Evolutionary conservation across 768 basidiomycete species (phyloP), one percentile per base, ranked within the genome.

Genomic region (Leucocoprinus leucothites): DNA sequence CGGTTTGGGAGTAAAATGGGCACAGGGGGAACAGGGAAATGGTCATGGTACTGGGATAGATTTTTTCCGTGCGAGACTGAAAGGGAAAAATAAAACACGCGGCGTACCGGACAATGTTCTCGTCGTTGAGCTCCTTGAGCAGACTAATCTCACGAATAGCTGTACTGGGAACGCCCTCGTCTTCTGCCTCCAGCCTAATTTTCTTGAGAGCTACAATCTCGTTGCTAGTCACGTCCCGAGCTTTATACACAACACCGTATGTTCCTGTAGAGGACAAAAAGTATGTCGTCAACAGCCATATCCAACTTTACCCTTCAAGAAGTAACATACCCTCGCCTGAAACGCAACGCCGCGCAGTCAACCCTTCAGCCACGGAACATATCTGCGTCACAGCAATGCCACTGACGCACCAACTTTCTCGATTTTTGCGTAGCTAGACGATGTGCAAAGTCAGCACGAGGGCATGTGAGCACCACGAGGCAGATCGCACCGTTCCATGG

Each of bases 161-260:
- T 3, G 97, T 99, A 60, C 89, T 92, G 8, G 97, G 97, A 19
- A 99, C 97, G 45, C 97, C 97, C 70, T 99, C 97, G 66, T 99
- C 97, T 71, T 98, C 97, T 16, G 94, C 94, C 69, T 98, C 97
- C 24, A 99, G 84, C 38, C 97, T 78, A 67, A 99, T 98, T 81
- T 99, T 99, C 85, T 99, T 99, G 61, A 98, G 78, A 21, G 97
- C 97, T 48, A 99, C 97, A 61, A 98, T 85, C 62, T 84, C 73
- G 67, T 89, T 89, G 8, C 82, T 88, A 44, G 72, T 79, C 59
- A 84, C 72, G 68, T 98, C 95, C 61, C 85, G 82, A 38, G 96
- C 96, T 71, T 98, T 97, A 81, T 98, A 98, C 19, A 98, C 96
- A 50, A 98, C 96, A 54, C 96, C 96, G 62, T 98, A 98, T 22